Conservation (phyloP, 345 rosid genomes). For the Psidium guajava region DNA sequence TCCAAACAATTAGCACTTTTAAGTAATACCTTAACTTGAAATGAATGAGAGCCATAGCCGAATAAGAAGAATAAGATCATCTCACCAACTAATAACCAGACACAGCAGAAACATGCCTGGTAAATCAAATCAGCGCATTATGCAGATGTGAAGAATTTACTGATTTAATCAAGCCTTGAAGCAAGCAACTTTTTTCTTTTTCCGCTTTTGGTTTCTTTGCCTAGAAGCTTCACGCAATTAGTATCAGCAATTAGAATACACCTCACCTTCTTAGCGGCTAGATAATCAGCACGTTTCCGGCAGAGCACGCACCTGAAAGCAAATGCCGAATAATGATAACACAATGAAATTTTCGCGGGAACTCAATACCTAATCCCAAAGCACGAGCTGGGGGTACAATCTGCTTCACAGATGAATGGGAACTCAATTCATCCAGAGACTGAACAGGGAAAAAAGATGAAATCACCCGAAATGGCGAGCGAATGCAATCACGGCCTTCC, state of each 20-base stretch:
- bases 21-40: background rate
- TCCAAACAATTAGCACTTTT: background rate
- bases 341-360: background rate
- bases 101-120: background rate
- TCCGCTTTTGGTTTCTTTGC: background rate
- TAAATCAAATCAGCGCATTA: too few species aligned
- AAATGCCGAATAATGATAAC: background rate
- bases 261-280: slow-evolving; percentile 69
- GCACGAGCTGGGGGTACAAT: background rate
- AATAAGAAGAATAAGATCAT: too few species aligned
- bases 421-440: background rate
- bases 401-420: background rate
- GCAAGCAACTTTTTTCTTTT: background rate
- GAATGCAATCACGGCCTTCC: slow-evolving; percentile 77
- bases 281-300: slow-evolving; percentile 82
- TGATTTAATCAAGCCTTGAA: background rate
- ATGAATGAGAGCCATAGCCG: background rate
- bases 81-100: background rate
- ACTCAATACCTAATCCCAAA: background rate
- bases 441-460: background rate
- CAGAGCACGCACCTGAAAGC: slow-evolving; percentile 71
- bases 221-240: background rate
- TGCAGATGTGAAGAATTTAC: too few species aligned
- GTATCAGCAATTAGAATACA: background rate
- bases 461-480: slow-evolving; percentile 91